A percentile compares a stretch with the other conserved stretches of the same genome.
Evolutionary conservation across 108 stramenopile genomes (phyloP).

Genomic region (Cyclotella kingstonii): DNA sequence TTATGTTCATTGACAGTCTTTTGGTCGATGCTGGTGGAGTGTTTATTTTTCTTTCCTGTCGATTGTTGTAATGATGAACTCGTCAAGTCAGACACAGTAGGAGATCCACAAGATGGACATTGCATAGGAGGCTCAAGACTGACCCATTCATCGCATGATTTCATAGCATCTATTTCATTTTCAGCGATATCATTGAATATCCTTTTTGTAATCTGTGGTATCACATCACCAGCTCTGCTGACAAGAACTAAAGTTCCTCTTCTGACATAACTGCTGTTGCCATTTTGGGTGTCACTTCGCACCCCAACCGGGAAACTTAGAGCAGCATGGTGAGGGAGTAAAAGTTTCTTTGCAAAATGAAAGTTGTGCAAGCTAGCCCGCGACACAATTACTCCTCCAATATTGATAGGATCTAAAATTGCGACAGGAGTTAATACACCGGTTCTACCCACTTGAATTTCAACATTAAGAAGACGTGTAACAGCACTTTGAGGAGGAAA

Average conservation of each 20-base stretch:
- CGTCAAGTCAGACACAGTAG: slow-evolving; percentile 41
- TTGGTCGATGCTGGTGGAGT: too few species aligned
- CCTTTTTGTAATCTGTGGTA: slow-evolving; percentile 80
- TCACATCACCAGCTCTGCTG: slow-evolving; percentile 87
- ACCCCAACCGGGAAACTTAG: not conserved
- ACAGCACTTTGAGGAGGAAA: slow-evolving; percentile 70
- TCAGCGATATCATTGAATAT: slow-evolving; percentile 31
- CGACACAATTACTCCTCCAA: slow-evolving; percentile 83
- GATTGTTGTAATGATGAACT: slow-evolving; percentile 2
- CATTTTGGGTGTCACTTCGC: not conserved
- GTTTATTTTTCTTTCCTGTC: slow-evolving; percentile 2
- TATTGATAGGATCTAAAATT: slow-evolving; percentile 77
- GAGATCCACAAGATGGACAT: slow-evolving; percentile 81
- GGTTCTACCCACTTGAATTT: slow-evolving; percentile 87
- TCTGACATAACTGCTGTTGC: slow-evolving; percentile 13
- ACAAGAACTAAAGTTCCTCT: slow-evolving; percentile 67
- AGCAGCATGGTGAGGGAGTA: slow-evolving; percentile 27
- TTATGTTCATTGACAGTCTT: too few species aligned
- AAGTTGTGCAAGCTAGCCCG: slow-evolving; percentile 94
- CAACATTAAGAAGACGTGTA: slow-evolving; percentile 63
- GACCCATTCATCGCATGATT: slow-evolving; percentile 24
- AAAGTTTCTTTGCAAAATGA: slow-evolving; percentile 61
- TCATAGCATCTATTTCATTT: not conserved
- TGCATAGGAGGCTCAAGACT: slow-evolving; percentile 53
- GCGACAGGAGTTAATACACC: slow-evolving; percentile 94